Base-by-base conservation (phyloP, 305 asterid genomes). In the Fraxinus velutina region DNA sequence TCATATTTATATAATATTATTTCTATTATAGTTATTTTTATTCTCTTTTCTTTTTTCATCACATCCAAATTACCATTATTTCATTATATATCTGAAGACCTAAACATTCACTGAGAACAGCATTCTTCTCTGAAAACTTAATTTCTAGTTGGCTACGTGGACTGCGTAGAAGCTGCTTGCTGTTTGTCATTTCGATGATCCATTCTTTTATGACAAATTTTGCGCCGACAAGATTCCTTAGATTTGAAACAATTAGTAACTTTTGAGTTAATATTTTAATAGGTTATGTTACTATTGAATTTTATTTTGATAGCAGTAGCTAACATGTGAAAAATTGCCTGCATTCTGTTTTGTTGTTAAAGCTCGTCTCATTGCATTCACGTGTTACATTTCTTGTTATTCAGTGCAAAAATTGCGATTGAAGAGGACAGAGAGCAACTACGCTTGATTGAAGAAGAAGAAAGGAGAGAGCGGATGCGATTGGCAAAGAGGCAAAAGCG, bases 391-490 rank as follows among this genome's bases (percentile, higher is more conserved):
- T 70, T 37, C 6, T 52, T 71, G 50, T 24, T 55, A 15, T 86
- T 19, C 89, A 93, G 99, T 89, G 91, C 89, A 30, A 86, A 42
- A 86, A 86, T 90, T 34, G 99, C 92, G 37, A 81, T 80, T 44
- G 6, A 68, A 84, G 99, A 95, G 88, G 99, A 95, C 71, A 96
- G 89, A 75, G 98, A 93, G 87, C 92, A 92, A 84, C 91, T 81
- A 3, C 93, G 89, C 17, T 37, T 88, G 89, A 83, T 90, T 73
- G 94, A 93, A 84, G 97, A 93, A 87, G 98, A 93, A 83, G 98
- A 95, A 33, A 89, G 78, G 83, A 89, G 94, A 87, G 93, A 89
- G 57, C 83, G 80, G 75, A 21, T 86, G 90, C 89, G 92, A 12
- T 81, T 72, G 84, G 91, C 92, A 0, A 95, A 89, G 90, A 95